Evolutionary conservation across 2,329 filamentous ascomycete genomes (phyloP).

Genomic region (Balansia obtecta): DNA sequence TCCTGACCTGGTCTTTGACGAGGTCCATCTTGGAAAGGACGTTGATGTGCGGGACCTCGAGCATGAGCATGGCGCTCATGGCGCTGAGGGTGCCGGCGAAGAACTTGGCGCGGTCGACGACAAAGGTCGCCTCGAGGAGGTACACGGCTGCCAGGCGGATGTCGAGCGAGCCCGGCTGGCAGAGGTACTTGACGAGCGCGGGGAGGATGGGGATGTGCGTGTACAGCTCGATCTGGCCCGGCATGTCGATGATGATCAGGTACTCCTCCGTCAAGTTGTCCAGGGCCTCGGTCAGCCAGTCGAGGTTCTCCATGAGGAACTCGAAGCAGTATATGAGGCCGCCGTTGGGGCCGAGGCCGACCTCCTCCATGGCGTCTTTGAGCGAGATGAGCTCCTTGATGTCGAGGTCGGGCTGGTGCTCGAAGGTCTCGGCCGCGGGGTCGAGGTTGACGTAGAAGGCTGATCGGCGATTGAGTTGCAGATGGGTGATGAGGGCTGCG

Average conservation of each 20-base stretch:
- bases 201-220: slow-evolving; percentile 92
- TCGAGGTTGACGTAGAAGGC: slow-evolving; percentile 98
- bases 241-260: slow-evolving; percentile 97
- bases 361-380: slow-evolving; percentile 93
- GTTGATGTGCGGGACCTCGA: slow-evolving; percentile 94
- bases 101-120: slow-evolving; percentile 93
- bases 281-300: slow-evolving; percentile 77
- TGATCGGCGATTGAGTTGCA: slow-evolving; percentile 81
- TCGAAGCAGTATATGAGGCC: slow-evolving; percentile 95
- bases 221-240: slow-evolving; percentile 96
- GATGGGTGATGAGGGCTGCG: slow-evolving; percentile 81
- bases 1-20: slow-evolving; percentile 76
- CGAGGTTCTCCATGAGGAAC: slow-evolving; percentile 86
- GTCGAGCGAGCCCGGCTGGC: slow-evolving; percentile 66
- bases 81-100: slow-evolving; percentile 91
- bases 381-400: slow-evolving; percentile 91
- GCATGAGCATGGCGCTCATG: slow-evolving; percentile 98
- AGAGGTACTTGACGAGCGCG: slow-evolving; percentile 68
- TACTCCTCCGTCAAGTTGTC: slow-evolving; percentile 87
- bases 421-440: slow-evolving; percentile 85
- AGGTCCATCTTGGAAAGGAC: slow-evolving; percentile 97
- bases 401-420: slow-evolving; percentile 83
- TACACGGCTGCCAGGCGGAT: slow-evolving; percentile 90
- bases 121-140: slow-evolving; percentile 88
- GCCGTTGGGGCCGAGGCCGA: slow-evolving; percentile 81